Conservation (phyloP, 2,329 filamentous ascomycete genomes). For the Fusarium nisikadoi region DNA sequence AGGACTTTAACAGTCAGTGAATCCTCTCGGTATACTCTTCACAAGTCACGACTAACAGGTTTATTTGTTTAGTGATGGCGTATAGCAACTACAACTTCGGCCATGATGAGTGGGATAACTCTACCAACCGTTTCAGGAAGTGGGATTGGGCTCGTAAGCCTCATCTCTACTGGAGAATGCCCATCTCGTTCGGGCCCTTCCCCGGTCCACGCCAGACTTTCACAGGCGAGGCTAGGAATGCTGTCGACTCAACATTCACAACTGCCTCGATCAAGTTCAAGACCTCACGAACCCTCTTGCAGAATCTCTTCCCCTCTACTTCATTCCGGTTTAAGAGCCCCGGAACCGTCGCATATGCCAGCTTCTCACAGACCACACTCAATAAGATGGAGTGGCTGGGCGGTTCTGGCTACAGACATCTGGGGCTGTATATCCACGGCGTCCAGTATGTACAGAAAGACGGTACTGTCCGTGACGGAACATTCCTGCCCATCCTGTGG, state of each 20-base stretch:
- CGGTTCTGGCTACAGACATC: slow-evolving; percentile 66
- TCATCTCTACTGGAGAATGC: slow-evolving; percentile 35
- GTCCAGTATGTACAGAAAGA: slow-evolving; percentile 65
- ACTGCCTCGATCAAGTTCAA: slow-evolving; percentile 63
- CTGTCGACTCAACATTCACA: slow-evolving; percentile 45
- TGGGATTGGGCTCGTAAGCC: slow-evolving; percentile 29
- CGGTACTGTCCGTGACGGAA: slow-evolving; percentile 52
- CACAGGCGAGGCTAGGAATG: slow-evolving; percentile 39
- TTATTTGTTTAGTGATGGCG: slow-evolving; percentile 11
- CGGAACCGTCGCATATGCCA: slow-evolving; percentile 58
- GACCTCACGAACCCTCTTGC: slow-evolving; percentile 60
- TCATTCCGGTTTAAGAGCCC: slow-evolving; percentile 62
- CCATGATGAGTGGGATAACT: slow-evolving; percentile 38
- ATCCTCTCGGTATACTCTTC: accelerated
- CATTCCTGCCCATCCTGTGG: slow-evolving; percentile 5
- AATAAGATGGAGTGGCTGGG: slow-evolving; percentile 69
- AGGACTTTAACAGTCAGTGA: slow-evolving; percentile 26
- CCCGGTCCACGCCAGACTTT: slow-evolving; percentile 12
- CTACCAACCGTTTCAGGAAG: slow-evolving; percentile 16
- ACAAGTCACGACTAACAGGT: accelerated
- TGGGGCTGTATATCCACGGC: slow-evolving; percentile 71
- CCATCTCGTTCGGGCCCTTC: slow-evolving; percentile 41
- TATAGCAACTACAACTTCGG: slow-evolving; percentile 35
- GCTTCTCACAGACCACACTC: slow-evolving; percentile 57
- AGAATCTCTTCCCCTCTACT: slow-evolving; percentile 53